Conservation (phyloP, 352 stramenopile species). For the Phytophthora pseudosyringae region DNA sequence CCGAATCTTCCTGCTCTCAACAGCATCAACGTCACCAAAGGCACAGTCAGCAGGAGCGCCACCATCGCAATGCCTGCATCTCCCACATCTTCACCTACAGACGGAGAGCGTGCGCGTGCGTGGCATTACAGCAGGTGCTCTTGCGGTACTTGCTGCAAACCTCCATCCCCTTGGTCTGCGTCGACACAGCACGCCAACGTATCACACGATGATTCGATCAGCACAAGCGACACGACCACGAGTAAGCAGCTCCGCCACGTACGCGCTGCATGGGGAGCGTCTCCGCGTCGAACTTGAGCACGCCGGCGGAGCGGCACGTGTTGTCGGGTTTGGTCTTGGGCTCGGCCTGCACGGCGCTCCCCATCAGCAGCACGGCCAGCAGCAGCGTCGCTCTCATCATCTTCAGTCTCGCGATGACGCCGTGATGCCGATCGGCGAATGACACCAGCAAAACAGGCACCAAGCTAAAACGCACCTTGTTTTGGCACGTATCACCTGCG, state of each 20-base stretch:
- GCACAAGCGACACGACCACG: not conserved
- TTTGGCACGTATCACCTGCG: slow-evolving; percentile 4
- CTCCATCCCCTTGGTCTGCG: slow-evolving; percentile 66
- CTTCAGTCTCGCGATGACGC: slow-evolving; percentile 10
- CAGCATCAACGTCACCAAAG: slow-evolving; percentile 5
- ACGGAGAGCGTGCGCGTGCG: slow-evolving; percentile 65
- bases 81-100: slow-evolving; percentile 46
- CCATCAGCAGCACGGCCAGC: slow-evolving; percentile 24
- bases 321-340: slow-evolving; percentile 39
- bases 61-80: slow-evolving; percentile 2
- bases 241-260: slow-evolving; percentile 14
- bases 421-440: slow-evolving; percentile 19
- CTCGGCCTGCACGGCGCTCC: slow-evolving; percentile 25
- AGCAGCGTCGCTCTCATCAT: slow-evolving; percentile 34
- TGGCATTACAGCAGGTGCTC: slow-evolving; percentile 84
- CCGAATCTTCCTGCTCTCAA: slow-evolving; percentile 64
- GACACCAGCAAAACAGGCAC: no score
- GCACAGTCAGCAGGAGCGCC: not conserved
- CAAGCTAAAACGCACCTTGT: slow-evolving; percentile 3
- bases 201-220: slow-evolving; percentile 1
- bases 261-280: slow-evolving; percentile 74
- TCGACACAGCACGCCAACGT: slow-evolving; percentile 3
- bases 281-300: slow-evolving; percentile 72
- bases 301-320: slow-evolving; percentile 64
- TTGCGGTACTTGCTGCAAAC: slow-evolving; percentile 84